Evolutionary conservation across 495 filamentous ascomycete genomes (phyloP).

Genomic region (Hypoxylon intermedium): DNA sequence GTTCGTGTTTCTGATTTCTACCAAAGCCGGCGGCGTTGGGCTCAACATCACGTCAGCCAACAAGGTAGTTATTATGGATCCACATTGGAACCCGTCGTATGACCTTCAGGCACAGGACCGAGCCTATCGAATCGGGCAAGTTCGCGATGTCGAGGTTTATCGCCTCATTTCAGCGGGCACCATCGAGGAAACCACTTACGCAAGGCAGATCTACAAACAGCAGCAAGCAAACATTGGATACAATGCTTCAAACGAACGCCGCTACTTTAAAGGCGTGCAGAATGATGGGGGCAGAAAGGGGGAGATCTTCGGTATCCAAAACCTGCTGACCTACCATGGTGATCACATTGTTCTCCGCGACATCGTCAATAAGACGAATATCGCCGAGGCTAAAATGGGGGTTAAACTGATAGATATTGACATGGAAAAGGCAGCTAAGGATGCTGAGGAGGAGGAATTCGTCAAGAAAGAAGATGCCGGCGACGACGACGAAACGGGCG

Average conservation of each 20-base stretch:
- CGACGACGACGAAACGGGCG: conserved; percentile 63
- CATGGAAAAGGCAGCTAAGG: conserved; percentile 65
- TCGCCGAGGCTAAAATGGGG: conserved; percentile 88
- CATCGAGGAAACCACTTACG: conserved; percentile 97
- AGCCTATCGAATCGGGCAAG: conserved; percentile 94
- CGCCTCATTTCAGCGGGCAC: conserved; percentile 91
- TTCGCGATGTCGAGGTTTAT: conserved; percentile 94
- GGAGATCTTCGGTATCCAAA: conserved; percentile 90
- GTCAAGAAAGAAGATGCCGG: conserved; percentile 54
- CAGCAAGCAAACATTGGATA: conserved; percentile 99
- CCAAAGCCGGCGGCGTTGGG: conserved; percentile 84
- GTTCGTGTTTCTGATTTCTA: conserved; percentile 96
- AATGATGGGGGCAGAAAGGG: conserved; percentile 79
- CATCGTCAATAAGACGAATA: conserved; percentile 97
- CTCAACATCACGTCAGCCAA: conserved; percentile 98
- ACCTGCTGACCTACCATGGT: conserved; percentile 84
- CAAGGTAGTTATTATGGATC: conserved; percentile 97
- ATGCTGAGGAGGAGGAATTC: conserved; percentile 50
- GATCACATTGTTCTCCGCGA: conserved; percentile 83
- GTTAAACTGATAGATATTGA: conserved; percentile 80
- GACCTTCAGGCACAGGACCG: conserved; percentile 97
- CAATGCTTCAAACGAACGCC: conserved; percentile 85
- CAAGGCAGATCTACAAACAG: conserved; percentile 97
- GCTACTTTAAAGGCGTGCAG: conserved; percentile 96
- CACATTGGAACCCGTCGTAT: conserved; percentile 95